Base-by-base conservation (phyloP, 495 filamentous ascomycete species). In the Aspergillus egyptiacus region DNA sequence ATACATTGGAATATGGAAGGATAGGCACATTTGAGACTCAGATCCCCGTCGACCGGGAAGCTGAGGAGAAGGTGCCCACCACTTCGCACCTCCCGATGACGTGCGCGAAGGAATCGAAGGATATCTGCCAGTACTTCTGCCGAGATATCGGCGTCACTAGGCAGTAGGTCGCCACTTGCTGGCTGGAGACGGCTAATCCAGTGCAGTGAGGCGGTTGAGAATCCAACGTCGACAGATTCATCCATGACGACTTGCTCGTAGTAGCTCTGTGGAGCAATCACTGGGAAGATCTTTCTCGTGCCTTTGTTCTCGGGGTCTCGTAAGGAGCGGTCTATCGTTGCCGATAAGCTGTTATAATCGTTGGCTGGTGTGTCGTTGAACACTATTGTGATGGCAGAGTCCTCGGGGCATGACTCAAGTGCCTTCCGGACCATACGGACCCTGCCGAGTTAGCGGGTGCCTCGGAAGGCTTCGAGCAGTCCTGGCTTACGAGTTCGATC, bases 301-400 rank as follows among this genome's bases (percentile, higher is more conserved):
- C 20, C n/a, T 18, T 25, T 36, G 22, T 24, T 35, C 13, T 25
- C 32, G 2, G 44, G 19, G n/a, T 15, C 31, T 15, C 44, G 31
- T 10, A 46, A 18, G 13, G 44, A 46, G 14, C 44, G 44, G 20
- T 46, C 44, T 13, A 46, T 36, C 5, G 44, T 46, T 14, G 31
- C 32, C 11, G 44, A 46, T 14, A 46, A n/a, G 23, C 44, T 46
- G 19, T 32, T 36, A 19, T 25, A 46, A 19, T 46, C 44, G 17
- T 46, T 46, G 31, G 44, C 44, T 8, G 44, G 44, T 13, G 44
- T 46, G 32, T 46, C 44, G 13, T 46, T 46, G 32, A 46, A 46
- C 20, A 46, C n/a, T 7, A 46, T 25, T 5, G 44, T 46, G 18
- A 46, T 17, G 1, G 44, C 10, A 18, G 27, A 35, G 15, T 36